These are phyloP conservation scores for Zygoascus tannicola DNA, from an alignment of 805 yeast genomes.

Conservation along the genomic window DNA sequence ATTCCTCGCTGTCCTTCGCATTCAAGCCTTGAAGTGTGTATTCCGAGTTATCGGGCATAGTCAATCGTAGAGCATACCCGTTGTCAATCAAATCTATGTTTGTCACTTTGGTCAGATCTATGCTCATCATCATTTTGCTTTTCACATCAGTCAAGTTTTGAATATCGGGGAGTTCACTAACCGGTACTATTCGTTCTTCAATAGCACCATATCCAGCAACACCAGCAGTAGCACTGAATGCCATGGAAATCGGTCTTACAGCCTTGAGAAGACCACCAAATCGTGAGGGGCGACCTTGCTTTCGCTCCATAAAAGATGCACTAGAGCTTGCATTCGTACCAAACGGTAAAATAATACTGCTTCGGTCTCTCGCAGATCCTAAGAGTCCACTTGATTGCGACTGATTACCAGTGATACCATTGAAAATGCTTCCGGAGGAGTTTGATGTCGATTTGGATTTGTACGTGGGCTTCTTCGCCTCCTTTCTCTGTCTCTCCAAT, in stretches of 20 bases:
- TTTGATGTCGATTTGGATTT: not conserved
- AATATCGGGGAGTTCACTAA: slow-evolving; percentile 52
- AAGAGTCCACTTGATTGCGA: not conserved
- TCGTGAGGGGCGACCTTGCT: slow-evolving; percentile 21
- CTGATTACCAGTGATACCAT: slow-evolving; percentile 1
- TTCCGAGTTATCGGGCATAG: slow-evolving; percentile 42
- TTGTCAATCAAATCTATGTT: not conserved
- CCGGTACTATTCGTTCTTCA: slow-evolving; percentile 40
- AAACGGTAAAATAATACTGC: not conserved
- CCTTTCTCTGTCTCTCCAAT: slow-evolving; percentile 18
- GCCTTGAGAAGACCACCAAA: slow-evolving; percentile 32
- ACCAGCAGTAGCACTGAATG: slow-evolving; percentile 19
- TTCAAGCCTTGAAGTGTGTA: slow-evolving; percentile 56
- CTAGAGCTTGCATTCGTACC: not conserved
- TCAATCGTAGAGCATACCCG: slow-evolving; percentile 26
- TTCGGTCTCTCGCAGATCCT: not conserved
- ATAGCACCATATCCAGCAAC: slow-evolving; percentile 3
- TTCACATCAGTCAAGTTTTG: slow-evolving; percentile 29
- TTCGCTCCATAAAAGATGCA: slow-evolving; percentile 2
- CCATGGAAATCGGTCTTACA: slow-evolving; percentile 34
- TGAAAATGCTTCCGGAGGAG: not conserved
- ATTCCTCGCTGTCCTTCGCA: slow-evolving; percentile 57
- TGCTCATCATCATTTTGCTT: slow-evolving; percentile 41
- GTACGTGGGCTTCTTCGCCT: slow-evolving; percentile 4
- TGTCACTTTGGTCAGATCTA: slow-evolving; percentile 37